Conservation (phyloP, 768 basidiomycete genomes). For the Rhizopogon vesiculosus region DNA sequence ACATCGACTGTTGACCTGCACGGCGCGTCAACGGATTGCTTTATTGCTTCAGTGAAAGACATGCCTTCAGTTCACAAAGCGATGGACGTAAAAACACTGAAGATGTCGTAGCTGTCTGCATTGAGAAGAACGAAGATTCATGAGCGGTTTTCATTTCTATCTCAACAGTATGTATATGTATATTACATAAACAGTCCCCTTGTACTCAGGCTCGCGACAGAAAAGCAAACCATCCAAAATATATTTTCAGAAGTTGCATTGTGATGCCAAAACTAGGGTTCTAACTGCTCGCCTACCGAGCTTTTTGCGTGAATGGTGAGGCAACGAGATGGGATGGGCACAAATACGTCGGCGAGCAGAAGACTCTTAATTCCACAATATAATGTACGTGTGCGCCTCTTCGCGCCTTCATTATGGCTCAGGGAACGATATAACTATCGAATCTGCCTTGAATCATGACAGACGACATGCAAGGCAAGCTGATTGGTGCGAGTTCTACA, state of each 20-base stretch:
- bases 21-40: too few species aligned
- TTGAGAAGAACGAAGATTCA: too few species aligned
- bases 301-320: neutral
- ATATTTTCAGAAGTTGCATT: neutral
- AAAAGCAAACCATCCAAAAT: too few species aligned
- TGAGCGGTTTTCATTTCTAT: too few species aligned
- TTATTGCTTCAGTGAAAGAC: too few species aligned
- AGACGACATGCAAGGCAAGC: neutral
- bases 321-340: conserved; percentile 8
- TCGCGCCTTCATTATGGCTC: neutral
- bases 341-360: neutral
- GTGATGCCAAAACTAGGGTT: neutral
- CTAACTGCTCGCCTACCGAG: neutral
- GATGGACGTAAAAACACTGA: too few species aligned
- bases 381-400: neutral
- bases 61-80: too few species aligned
- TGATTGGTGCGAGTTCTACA: conserved; percentile 5
- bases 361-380: neutral
- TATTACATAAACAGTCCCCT: too few species aligned
- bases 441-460: conserved; percentile 7
- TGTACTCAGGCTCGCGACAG: too few species aligned
- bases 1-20: too few species aligned
- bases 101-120: too few species aligned
- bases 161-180: too few species aligned
- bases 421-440: conserved; percentile 9